Evolutionary conservation across 129 eudicot species (phyloP).

Genomic region (Artemisia argyi): DNA sequence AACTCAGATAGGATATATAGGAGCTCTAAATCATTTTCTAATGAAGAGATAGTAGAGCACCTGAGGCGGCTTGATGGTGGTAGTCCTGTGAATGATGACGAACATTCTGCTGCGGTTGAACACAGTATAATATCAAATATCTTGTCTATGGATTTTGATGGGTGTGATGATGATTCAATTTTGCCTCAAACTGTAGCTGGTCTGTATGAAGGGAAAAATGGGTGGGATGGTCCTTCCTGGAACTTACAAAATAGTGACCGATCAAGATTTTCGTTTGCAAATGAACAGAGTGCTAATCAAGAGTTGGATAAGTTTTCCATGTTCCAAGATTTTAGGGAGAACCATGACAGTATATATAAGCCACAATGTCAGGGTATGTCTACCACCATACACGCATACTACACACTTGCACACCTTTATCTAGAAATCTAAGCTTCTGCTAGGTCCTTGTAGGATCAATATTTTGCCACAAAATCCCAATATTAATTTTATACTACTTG

Average conservation of each 20-base stretch:
- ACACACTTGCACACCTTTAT: no score
- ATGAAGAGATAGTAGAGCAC: conserved; percentile 77
- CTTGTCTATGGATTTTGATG: conserved; percentile 57
- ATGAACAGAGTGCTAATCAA: conserved; percentile 33
- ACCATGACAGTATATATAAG: conserved; percentile 49
- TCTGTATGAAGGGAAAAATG: conserved; percentile 37
- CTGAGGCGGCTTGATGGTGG: conserved; percentile 59
- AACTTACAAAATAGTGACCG: conserved; percentile 42
- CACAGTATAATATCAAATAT: conserved; percentile 68
- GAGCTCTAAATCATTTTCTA: conserved; percentile 59
- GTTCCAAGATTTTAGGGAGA: conserved; percentile 39
- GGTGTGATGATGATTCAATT: conserved; percentile 58
- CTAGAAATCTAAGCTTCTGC: no score
- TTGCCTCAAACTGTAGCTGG: conserved; percentile 46
- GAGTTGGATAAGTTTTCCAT: conserved; percentile 29
- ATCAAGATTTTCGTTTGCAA: conserved; percentile 48
- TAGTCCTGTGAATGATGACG: conserved; percentile 36
- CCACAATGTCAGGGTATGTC: conserved; percentile 56
- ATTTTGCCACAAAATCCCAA: no score
- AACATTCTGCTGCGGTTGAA: conserved; percentile 53
- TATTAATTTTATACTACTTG: no score
- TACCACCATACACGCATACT: background rate
- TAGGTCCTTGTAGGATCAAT: no score
- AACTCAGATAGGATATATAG: conserved; percentile 67
- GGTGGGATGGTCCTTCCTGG: conserved; percentile 50